A percentile compares a stretch with the other conserved stretches of the same genome.
Conservation (phyloP, 371 early-diverging fungal genomes). For the Lichtheimia ornata region DNA sequence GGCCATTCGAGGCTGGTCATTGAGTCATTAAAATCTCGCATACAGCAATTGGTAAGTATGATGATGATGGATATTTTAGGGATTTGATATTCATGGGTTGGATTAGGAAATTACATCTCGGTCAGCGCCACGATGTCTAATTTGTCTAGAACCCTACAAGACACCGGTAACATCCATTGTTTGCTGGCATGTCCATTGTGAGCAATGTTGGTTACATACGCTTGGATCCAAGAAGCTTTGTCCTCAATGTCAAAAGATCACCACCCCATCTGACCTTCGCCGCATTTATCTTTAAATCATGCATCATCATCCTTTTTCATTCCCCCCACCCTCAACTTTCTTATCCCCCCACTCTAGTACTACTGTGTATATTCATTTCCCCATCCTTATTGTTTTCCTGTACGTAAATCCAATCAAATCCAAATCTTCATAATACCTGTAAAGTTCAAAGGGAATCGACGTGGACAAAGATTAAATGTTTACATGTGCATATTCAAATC, state of each 20-base stretch:
- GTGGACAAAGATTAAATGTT: no score
- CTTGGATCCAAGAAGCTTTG: constrained; percentile 88
- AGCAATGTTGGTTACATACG: constrained; percentile 86
- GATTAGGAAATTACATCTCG: constrained; percentile 46
- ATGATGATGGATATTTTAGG: not conserved
- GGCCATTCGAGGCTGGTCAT: constrained; percentile 66
- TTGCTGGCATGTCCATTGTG: constrained; percentile 95
- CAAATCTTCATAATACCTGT: no score
- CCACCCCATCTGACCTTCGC: constrained; percentile 80
- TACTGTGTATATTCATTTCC: no score
- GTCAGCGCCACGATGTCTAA: constrained; percentile 69
- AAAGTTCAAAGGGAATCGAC: no score
- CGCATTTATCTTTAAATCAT: constrained; percentile 75
- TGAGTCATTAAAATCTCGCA: constrained; percentile 74
- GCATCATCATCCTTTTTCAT: not conserved
- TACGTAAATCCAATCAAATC: no score
- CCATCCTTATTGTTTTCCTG: no score
- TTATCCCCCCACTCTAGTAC: not conserved
- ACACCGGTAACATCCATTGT: constrained; percentile 76
- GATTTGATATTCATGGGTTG: not conserved
- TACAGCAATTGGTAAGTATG: constrained; percentile 60
- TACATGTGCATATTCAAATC: no score
- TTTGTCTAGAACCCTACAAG: constrained; percentile 80
- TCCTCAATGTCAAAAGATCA: constrained; percentile 91
- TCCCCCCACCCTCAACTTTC: not conserved